Conservation (phyloP, 2,329 filamentous ascomycete species). For the Simplicillium aogashimaense region DNA sequence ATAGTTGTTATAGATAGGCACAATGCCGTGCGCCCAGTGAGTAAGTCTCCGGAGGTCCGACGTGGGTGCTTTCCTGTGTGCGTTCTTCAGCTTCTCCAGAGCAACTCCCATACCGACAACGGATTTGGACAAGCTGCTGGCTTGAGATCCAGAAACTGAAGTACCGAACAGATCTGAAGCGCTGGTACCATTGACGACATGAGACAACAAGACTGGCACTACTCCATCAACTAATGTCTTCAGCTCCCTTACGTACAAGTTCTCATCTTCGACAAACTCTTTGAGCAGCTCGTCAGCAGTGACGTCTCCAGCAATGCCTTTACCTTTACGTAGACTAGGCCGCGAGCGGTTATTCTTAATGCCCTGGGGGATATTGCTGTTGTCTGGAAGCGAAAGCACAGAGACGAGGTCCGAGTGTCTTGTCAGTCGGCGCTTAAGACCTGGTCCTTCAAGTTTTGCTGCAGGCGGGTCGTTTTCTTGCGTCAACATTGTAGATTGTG, state of each 20-base stretch:
- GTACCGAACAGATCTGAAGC: constrained; percentile 59
- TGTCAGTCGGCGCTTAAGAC: constrained; percentile 66
- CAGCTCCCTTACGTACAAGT: constrained; percentile 80
- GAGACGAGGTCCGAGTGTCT: constrained; percentile 93
- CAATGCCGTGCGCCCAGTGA: constrained; percentile 70
- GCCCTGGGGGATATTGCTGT: constrained; percentile 43
- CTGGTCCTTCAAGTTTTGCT: constrained; percentile 25
- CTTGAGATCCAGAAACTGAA: constrained; percentile 38
- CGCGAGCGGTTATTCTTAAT: constrained; percentile 64
- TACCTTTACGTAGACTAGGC: constrained; percentile 66
- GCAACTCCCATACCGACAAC: constrained; percentile 92
- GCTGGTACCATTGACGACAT: constrained; percentile 63
- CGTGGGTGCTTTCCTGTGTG: constrained; percentile 73
- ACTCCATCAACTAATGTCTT: constrained; percentile 92
- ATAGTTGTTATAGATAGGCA: constrained; percentile 76
- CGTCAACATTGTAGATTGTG: constrained; percentile 40
- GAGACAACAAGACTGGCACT: constrained; percentile 80
- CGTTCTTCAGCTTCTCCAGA: constrained; percentile 70
- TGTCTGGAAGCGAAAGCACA: constrained; percentile 66
- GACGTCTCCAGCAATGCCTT: constrained; percentile 54
- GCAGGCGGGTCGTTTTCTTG: constrained; percentile 34
- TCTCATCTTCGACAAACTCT: constrained; percentile 75
- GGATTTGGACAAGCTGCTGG: constrained; percentile 62
- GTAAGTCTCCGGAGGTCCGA: constrained; percentile 63
- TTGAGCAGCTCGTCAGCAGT: constrained; percentile 67